A percentile compares a stretch with the other conserved stretches of the same genome.
Evolutionary conservation across 129 eudicot species (phyloP).

Genomic region (Lonicera japonica): DNA sequence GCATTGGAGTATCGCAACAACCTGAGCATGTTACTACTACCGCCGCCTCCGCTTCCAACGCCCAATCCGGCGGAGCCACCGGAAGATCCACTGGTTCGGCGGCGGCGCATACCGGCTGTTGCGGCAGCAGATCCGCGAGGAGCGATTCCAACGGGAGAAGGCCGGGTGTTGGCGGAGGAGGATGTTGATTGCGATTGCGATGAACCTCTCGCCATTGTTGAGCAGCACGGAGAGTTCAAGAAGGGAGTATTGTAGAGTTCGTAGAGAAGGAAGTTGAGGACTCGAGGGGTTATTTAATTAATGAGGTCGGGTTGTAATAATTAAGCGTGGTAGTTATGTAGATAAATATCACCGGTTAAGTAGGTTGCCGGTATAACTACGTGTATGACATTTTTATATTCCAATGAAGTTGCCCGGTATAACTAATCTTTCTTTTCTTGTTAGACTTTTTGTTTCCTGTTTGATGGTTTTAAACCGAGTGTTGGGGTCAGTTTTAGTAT

Average conservation of each 20-base stretch:
- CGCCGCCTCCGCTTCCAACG: constrained; percentile 14
- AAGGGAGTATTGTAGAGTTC: background rate
- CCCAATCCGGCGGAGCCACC: constrained; percentile 11
- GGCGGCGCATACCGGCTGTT: constrained; percentile 72
- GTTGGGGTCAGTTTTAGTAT: no score
- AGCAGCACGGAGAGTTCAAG: constrained; percentile 4
- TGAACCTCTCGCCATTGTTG: constrained; percentile 58
- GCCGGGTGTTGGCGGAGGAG: constrained; percentile 42
- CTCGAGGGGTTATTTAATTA: background rate
- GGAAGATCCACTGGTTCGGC: constrained; percentile 28
- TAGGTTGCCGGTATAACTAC: no score
- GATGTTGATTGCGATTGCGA: constrained; percentile 63
- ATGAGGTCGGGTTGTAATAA: no score
- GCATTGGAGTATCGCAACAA: no score
- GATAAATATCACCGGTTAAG: no score
- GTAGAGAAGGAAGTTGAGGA: background rate
- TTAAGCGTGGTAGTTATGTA: no score
- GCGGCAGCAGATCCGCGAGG: constrained; percentile 78
- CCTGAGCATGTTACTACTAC: constrained; percentile 62
- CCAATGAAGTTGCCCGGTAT: no score
- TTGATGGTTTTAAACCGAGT: no score
- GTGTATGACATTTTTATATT: no score
- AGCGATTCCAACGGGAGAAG: constrained; percentile 34
- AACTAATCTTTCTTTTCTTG: no score
- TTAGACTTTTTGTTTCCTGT: no score